These are phyloP conservation scores for Podospora anserina DNA, from an alignment of 495 filamentous ascomycete genomes.

Conservation along the genomic window DNA sequence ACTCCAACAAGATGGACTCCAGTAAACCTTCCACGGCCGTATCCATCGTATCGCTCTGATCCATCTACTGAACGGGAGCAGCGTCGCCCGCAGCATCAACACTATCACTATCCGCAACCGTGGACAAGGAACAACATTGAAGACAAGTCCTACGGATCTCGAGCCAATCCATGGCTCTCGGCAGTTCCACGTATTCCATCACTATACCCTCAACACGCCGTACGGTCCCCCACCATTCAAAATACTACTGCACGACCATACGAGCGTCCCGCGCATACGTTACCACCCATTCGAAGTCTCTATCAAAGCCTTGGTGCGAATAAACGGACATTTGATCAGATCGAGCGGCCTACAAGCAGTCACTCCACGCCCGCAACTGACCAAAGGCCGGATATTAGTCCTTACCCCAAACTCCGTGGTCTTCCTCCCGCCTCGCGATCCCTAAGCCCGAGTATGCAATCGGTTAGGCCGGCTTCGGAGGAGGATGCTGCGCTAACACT, in stretches of 20 bases:
- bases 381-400: background rate
- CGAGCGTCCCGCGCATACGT: background rate
- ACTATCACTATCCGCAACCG: background rate
- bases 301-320: background rate
- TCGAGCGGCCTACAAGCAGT: background rate
- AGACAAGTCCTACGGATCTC: background rate
- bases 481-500: conserved; percentile 1
- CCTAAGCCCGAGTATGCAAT: background rate
- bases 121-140: background rate
- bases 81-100: background rate
- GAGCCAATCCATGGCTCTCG: background rate
- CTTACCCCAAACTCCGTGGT: background rate
- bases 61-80: background rate
- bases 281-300: background rate
- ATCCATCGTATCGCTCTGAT: background rate
- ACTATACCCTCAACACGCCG: background rate
- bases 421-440: background rate
- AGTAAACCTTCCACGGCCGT: conserved; percentile 12
- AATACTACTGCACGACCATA: background rate
- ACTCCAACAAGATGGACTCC: conserved; percentile 15
- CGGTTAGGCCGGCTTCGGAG: background rate
- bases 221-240: background rate
- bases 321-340: background rate
- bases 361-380: background rate
- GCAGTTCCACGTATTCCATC: background rate